Evolutionary conservation across 2,329 filamentous ascomycete species (phyloP).

Genomic region (Fusarium neocosmosporiellum): DNA sequence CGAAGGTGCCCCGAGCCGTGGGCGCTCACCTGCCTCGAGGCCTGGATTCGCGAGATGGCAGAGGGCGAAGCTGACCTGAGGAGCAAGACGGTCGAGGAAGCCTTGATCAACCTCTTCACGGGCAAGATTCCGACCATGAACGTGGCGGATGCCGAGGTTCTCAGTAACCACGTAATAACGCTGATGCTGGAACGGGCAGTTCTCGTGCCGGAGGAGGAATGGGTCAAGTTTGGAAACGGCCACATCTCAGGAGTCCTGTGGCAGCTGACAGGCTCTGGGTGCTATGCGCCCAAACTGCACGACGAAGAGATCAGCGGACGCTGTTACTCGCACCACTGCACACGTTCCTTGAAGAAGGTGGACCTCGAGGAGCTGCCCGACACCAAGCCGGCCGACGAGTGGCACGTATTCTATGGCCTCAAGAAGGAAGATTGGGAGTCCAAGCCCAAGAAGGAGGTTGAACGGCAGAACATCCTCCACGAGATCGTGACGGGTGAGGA

Average conservation of each 20-base stretch:
- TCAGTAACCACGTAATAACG: conserved; percentile 81
- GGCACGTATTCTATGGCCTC: conserved; percentile 89
- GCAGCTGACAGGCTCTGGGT: conserved; percentile 91
- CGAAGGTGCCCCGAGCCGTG: conserved; percentile 89
- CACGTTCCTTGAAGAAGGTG: conserved; percentile 92
- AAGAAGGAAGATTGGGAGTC: conserved; percentile 79
- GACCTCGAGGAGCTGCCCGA: conserved; percentile 82
- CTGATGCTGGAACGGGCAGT: conserved; percentile 84
- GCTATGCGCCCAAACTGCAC: conserved; percentile 89
- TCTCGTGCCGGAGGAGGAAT: conserved; percentile 91
- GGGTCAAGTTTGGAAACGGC: conserved; percentile 90
- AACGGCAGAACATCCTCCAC: conserved; percentile 93
- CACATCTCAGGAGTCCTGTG: conserved; percentile 90
- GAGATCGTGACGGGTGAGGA: conserved; percentile 96
- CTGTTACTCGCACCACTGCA: conserved; percentile 95
- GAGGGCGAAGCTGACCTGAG: conserved; percentile 92
- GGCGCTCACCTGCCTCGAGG: conserved; percentile 88
- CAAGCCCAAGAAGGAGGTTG: conserved; percentile 85
- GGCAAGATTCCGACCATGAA: conserved; percentile 99
- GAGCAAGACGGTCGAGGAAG: conserved; percentile 86
- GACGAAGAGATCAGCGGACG: conserved; percentile 75
- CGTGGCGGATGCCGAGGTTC: conserved; percentile 91
- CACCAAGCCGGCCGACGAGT: conserved; percentile 77
- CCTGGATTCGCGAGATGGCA: conserved; percentile 89
- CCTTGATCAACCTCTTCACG: conserved; percentile 88